A percentile compares a stretch with the other conserved stretches of the same genome.
phyloP scores from a whole-genome alignment of 179 eudicot genomes.

The Beta lomatogona region DNA sequence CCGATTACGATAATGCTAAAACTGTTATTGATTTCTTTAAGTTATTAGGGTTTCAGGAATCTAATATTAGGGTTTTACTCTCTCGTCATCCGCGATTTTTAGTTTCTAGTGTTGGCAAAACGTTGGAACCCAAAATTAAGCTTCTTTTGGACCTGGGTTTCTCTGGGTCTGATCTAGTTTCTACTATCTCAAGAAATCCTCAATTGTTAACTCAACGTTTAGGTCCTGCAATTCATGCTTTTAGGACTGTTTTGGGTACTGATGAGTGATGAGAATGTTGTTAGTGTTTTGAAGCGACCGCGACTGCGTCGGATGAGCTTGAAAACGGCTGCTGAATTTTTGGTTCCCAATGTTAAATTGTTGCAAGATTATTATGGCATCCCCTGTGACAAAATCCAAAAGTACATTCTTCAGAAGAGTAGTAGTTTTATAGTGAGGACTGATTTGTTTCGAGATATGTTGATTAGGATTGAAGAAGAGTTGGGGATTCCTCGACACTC shows the following conservation, averaged over 20 bases:
- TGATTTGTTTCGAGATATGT: conserved; percentile 6
- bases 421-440: not conserved
- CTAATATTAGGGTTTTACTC: conserved; percentile 17
- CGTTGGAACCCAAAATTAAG: conserved; percentile 33
- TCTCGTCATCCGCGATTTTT: not conserved
- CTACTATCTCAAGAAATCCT: not conserved
- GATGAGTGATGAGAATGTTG: conserved; percentile 25
- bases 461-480: conserved; percentile 27
- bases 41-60: conserved; percentile 19
- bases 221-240: not conserved
- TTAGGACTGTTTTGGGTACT: conserved; percentile 23
- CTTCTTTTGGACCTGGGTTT: conserved; percentile 25
- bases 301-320: too few species aligned
- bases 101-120: not conserved
- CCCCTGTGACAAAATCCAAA: not conserved
- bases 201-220: not conserved
- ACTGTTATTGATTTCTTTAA: conserved; percentile 21
- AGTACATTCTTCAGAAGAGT: conserved; percentile 2
- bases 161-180: conserved; percentile 15
- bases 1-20: not conserved
- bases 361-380: not conserved
- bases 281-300: not conserved
- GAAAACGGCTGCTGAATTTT: too few species aligned
- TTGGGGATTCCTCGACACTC: conserved; percentile 25
- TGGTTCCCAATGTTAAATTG: not conserved